Base-by-base conservation (phyloP, 176 grass and related monocot species). In the Juncus inflexus region DNA sequence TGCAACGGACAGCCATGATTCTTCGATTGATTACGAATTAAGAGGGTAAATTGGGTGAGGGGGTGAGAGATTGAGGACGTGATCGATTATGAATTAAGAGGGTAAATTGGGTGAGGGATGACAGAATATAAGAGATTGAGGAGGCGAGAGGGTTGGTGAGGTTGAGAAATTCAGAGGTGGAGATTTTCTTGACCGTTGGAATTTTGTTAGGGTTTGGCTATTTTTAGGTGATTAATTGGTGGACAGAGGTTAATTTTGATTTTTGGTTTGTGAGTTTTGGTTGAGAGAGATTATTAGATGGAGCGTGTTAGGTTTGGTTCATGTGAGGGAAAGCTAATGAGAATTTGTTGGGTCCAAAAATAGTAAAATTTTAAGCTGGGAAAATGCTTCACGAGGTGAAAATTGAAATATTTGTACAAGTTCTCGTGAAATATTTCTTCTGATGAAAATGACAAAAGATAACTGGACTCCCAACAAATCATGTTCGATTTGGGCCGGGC, bases 21-120 rank as follows among this genome's bases (percentile, higher is more conserved):
- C n/a, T 9, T 53, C 35, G 62, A 50, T 47, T 28, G 19, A 28
- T 28, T 28, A 28, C 19, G 19, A 42, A 50, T 49, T 52, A 65
- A 41, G 15, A 40, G 43, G 45, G 15, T n/a, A 65, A 55, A 65
- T 68, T 19, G 8, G 38, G 58, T 12, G 58, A 62, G 60, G 39
- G 72, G 63, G 16, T 4, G 72, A 64, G 72, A 54, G 39, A 75
- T 41, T 50, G 58, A 75, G 72, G 40, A 58, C 62, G 72, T 63
- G 54, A 52, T 47, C n/a, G n/a, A n/a, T n/a, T n/a, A n/a, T n/a
- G n/a, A 42, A 50, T 47, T 51, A 65, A 41, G 15, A 40, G 43
- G 45, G 15, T n/a, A 35, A 12, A 64, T 28, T 3, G 72, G 63
- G 72, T 41, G 53, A 40, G 52, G 4, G 9, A 40, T 55, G 67